phyloP scores from a whole-genome alignment of 495 filamentous ascomycete species.

The Aspergillus incahuasiensis region DNA sequence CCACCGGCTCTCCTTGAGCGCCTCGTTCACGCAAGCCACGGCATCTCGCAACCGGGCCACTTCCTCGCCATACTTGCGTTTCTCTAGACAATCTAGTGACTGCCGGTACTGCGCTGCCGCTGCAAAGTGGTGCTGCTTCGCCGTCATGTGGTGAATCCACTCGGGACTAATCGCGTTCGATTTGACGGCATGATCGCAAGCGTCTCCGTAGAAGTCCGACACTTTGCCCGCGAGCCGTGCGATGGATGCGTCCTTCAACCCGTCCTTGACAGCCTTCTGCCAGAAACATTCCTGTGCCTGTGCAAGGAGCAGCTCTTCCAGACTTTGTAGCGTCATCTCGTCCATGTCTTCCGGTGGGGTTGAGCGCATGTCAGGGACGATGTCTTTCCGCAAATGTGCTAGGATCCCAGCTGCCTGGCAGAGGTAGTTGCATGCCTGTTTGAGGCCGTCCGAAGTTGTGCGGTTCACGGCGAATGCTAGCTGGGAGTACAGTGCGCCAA shows the following conservation, averaged over 20 bases:
- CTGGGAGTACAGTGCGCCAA: conserved; percentile 89
- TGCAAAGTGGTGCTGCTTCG: conserved; percentile 97
- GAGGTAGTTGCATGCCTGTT: conserved; percentile 86
- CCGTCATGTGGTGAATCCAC: conserved; percentile 97
- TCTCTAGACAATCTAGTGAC: conserved; percentile 87
- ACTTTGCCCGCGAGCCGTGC: conserved; percentile 88
- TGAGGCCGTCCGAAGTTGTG: conserved; percentile 76
- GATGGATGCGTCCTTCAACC: conserved; percentile 84
- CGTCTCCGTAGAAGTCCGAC: conserved; percentile 82
- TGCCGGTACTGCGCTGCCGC: conserved; percentile 95
- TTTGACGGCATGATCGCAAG: conserved; percentile 79
- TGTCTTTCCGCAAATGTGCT: conserved; percentile 66
- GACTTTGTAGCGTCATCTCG: conserved; percentile 71
- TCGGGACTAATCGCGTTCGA: conserved; percentile 85
- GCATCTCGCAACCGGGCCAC: conserved; percentile 82
- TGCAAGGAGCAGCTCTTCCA: conserved; percentile 79
- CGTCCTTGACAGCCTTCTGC: conserved; percentile 95
- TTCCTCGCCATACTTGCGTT: conserved; percentile 93
- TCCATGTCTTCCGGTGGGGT: conserved; percentile 96
- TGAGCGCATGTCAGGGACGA: conserved; percentile 81
- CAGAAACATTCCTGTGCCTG: conserved; percentile 97
- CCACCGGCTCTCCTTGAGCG: conserved; percentile 78
- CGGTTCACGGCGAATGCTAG: conserved; percentile 79
- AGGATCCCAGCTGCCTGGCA: conserved; percentile 85
- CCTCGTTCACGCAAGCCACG: conserved; percentile 77